Evolutionary conservation across 2,329 filamentous ascomycete species (phyloP).

Genomic region (Epichloe amarillans): DNA sequence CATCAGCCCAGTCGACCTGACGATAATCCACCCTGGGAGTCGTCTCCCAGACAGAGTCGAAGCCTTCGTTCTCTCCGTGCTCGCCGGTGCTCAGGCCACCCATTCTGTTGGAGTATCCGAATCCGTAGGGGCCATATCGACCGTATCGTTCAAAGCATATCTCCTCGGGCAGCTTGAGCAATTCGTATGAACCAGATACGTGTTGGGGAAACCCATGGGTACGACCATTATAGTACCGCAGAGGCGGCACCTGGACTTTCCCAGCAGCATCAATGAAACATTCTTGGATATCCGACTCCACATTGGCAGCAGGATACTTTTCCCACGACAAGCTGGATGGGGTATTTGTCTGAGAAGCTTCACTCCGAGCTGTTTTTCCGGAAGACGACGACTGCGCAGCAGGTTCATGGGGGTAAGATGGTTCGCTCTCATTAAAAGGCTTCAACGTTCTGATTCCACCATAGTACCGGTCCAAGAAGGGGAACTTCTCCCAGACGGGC

Average conservation of each 20-base stretch:
- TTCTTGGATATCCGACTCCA: conserved; percentile 43
- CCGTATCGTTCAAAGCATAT: conserved; percentile 92
- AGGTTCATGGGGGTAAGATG: conserved; percentile 70
- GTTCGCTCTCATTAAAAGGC: conserved; percentile 48
- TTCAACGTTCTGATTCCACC: conserved; percentile 69
- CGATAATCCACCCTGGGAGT: conserved; percentile 63
- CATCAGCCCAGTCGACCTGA: conserved; percentile 64
- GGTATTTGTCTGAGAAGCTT: conserved; percentile 3
- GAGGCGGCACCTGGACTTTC: conserved; percentile 50
- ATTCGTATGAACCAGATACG: conserved; percentile 73
- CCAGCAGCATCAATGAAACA: conserved; percentile 66
- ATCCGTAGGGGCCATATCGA: conserved; percentile 75
- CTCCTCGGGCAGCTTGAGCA: conserved; percentile 66
- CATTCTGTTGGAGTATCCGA: conserved; percentile 66
- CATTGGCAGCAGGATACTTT: conserved; percentile 22
- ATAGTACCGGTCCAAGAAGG: conserved; percentile 78
- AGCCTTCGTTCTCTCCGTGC: conserved; percentile 69
- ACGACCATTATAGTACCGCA: conserved; percentile 65
- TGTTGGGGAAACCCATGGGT: conserved; percentile 75
- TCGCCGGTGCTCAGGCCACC: conserved; percentile 79
- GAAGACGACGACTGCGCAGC: conserved; percentile 6
- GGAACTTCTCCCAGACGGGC: conserved; percentile 70
- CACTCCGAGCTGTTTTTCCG: conserved; percentile 9
- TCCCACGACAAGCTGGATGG: conserved; percentile 20
- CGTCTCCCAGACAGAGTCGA: conserved; percentile 65